phyloP scores from a whole-genome alignment of 257 asterid species.

The Handroanthus guayacan region DNA sequence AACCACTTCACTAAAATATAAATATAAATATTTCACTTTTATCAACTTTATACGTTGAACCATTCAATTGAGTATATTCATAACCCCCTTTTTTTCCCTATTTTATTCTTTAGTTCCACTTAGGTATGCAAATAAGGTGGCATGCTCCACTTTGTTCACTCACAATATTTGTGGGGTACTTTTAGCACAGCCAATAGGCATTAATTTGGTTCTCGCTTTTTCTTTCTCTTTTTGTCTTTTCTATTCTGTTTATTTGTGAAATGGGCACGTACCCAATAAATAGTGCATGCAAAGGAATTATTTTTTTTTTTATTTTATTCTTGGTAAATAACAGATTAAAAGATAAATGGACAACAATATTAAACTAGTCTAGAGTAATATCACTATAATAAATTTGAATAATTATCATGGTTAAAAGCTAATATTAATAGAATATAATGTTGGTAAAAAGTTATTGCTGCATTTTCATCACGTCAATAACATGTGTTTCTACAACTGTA shows the following conservation, averaged over 20 bases:
- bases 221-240: not conserved
- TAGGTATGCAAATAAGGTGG: conserved; percentile 48
- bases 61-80: conserved; percentile 31
- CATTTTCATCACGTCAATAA: too few species aligned
- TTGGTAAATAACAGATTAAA: too few species aligned
- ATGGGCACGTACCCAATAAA: not conserved
- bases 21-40: conserved; percentile 16
- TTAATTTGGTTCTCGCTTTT: conserved; percentile 22
- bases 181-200: conserved; percentile 25
- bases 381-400: too few species aligned
- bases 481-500: too few species aligned
- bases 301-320: not conserved
- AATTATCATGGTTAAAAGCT: too few species aligned
- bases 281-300: not conserved
- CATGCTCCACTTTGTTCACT: conserved; percentile 62
- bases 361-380: too few species aligned
- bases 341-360: too few species aligned
- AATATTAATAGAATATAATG: too few species aligned
- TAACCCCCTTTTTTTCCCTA: not conserved
- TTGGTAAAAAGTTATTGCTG: too few species aligned
- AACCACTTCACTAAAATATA: not conserved
- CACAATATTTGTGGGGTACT: conserved; percentile 32
- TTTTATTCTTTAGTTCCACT: conserved; percentile 27
- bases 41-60: conserved; percentile 30
- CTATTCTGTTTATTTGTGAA: not conserved